Percentiles rank a stretch among this genome's conserved stretches.
These are phyloP conservation scores for Penicillium sp. DNA, from an alignment of 2,329 filamentous ascomycete species.

Conservation along the genomic window DNA sequence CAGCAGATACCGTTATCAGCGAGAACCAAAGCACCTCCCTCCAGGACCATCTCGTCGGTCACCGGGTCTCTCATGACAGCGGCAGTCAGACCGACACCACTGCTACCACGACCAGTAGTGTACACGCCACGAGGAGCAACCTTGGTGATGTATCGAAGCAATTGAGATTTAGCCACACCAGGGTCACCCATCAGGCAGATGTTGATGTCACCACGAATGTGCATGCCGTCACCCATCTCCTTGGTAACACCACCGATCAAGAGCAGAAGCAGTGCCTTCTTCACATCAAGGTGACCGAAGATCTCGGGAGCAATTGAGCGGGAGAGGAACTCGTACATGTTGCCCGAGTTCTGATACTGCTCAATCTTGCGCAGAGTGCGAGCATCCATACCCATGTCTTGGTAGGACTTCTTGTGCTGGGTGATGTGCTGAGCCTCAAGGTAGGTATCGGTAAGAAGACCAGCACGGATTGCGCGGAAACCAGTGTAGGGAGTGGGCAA, in stretches of 20 bases:
- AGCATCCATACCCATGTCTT: constrained; percentile 82
- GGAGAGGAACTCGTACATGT: constrained; percentile 93
- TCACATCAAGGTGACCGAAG: constrained; percentile 93
- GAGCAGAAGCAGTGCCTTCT: constrained; percentile 93
- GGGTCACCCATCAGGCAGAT: constrained; percentile 99
- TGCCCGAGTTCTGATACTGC: constrained; percentile 78
- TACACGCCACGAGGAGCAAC: constrained; percentile 91
- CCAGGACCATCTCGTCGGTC: constrained; percentile 75
- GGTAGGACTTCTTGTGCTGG: constrained; percentile 98
- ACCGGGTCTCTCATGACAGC: constrained; percentile 80
- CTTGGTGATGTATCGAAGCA: constrained; percentile 98
- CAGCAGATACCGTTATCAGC: constrained; percentile 82
- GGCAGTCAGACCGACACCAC: constrained; percentile 76
- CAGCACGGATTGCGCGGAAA: constrained; percentile 94
- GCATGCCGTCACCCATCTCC: constrained; percentile 96
- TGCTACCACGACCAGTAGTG: constrained; percentile 78
- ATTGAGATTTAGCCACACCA: constrained; percentile 97
- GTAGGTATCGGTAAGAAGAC: constrained; percentile 95
- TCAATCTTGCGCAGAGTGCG: constrained; percentile 80
- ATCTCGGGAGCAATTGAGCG: constrained; percentile 98
- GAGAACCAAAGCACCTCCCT: constrained; percentile 75
- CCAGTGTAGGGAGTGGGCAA: constrained; percentile 97
- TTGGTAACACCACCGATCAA: constrained; percentile 96
- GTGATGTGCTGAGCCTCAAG: constrained; percentile 89
- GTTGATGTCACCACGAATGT: constrained; percentile 98